Evolutionary conservation across 352 stramenopile species (phyloP), one percentile per base, ranked within the genome.

Genomic region (Phytophthora ramorum): DNA sequence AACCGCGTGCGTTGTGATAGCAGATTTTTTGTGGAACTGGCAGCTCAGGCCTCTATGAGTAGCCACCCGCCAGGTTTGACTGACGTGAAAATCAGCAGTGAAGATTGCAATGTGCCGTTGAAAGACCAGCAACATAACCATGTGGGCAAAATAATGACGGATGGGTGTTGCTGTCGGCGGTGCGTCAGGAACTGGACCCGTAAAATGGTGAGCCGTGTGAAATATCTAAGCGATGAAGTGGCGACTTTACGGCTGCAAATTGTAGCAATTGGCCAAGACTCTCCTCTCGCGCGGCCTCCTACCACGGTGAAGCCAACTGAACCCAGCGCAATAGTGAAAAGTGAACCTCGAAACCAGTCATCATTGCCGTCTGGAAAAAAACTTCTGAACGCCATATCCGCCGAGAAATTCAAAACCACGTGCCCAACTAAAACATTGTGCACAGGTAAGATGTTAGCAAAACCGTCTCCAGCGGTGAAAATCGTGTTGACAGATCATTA

Each of bases 401-500:
- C 37, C 14, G 16, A 44, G 37, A 20, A 44, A 20, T 44, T 22
- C 5, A 44, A 22, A 44, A 3, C 37, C 7, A 16, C 22, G 16
- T 44, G 37, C 37, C 13, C 37, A 12, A 44, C 16, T 20, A 20
- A 44, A 20, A 4, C 37, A 4, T 12, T 16, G 14, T 44, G 14
- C 5, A 17, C 37, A 10, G 37, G 1, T 44, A 44, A 44, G 16
- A 3, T 7, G 17, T 14, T 20, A 3, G 32, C 32, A 17, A 52
- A 16, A 38, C 26, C 13, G 28, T n/a, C 4, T 38, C 22, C 26
- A n/a, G 34, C 7, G n/a, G 58, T 69, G 53, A 44, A 44, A 30
- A 17, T n/a, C 8, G 28, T 28, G 7, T 51, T 79, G 38, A 48
- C 52, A 17, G 59, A 72, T 19, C 66, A 69, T 19, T 79, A 79